Evolutionary conservation across 1,139 yeast species (phyloP).

Genomic region (Candida tropicalis): DNA sequence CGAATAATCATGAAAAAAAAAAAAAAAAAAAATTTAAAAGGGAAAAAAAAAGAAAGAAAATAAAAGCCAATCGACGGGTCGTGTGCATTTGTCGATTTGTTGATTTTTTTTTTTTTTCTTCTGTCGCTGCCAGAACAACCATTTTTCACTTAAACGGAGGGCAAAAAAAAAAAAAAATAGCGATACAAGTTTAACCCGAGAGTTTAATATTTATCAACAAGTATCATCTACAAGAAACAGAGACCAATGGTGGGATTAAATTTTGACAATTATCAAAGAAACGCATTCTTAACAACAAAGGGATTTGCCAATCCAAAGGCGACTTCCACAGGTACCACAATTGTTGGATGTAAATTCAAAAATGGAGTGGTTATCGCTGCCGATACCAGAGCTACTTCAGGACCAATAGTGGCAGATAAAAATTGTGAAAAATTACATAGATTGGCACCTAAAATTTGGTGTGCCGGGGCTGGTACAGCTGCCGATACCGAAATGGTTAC

Average conservation of each 20-base stretch:
- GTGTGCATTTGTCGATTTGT: background rate
- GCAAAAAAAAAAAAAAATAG: background rate
- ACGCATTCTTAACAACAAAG: slow-evolving; percentile 65
- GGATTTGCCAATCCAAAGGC: slow-evolving; percentile 84
- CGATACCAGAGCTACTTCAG: slow-evolving; percentile 97
- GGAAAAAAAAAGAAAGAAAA: too few relatives aligned
- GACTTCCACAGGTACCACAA: slow-evolving; percentile 97
- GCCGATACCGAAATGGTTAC: slow-evolving; percentile 99
- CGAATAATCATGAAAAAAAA: background rate
- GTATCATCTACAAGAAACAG: background rate
- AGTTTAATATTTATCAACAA: too few relatives aligned
- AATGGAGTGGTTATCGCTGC: slow-evolving; percentile 98
- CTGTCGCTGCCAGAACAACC: too few relatives aligned
- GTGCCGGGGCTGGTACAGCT: slow-evolving; percentile 99
- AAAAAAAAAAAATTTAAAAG: background rate
- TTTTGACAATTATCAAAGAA: slow-evolving; percentile 92
- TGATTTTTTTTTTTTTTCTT: background rate
- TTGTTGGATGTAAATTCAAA: slow-evolving; percentile 90
- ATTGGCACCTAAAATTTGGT: slow-evolving; percentile 93
- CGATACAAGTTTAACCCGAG: background rate
- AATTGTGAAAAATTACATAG: slow-evolving; percentile 96
- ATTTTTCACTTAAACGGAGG: too few relatives aligned
- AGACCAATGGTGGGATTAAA: slow-evolving; percentile 81
- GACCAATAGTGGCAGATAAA: slow-evolving; percentile 95
- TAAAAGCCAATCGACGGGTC: background rate